These are phyloP conservation scores for Hanseniaspora occidentalis DNA, from an alignment of 805 yeast species.

Conservation along the genomic window DNA sequence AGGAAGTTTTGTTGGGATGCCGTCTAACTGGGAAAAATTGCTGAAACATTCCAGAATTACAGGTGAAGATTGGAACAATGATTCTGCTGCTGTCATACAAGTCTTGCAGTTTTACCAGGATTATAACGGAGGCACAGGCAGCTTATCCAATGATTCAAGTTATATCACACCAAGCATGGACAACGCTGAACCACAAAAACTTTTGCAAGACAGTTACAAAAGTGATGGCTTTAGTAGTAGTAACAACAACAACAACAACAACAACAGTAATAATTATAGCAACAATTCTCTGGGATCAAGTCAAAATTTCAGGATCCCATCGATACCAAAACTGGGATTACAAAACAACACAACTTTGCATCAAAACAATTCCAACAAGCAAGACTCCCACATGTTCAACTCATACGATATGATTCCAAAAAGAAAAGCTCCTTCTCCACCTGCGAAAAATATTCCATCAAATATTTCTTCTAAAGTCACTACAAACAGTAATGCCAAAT, in stretches of 20 bases:
- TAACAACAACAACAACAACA: constrained; percentile 2
- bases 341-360: neutral
- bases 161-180: too few species aligned
- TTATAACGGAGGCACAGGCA: constrained; percentile 20
- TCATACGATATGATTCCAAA: constrained; percentile 30
- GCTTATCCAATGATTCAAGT: constrained; percentile 1
- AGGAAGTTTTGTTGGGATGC: constrained; percentile 87
- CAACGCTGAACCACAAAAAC: too few species aligned
- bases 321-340: constrained; percentile 1
- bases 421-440: constrained; percentile 49
- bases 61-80: constrained; percentile 79
- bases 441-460: constrained; percentile 12
- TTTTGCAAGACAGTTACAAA: too few species aligned
- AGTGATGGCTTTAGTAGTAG: constrained; percentile 3
- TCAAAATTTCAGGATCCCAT: constrained; percentile 2
- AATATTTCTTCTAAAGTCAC: constrained; percentile 1
- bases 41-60: constrained; percentile 82
- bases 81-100: constrained; percentile 92
- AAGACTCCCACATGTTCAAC: constrained; percentile 7
- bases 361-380: neutral
- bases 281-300: too few species aligned
- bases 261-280: constrained; percentile 2
- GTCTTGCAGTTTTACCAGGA: constrained; percentile 68
- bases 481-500: neutral
- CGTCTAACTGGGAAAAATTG: constrained; percentile 84